Conservation (phyloP, 2,329 filamentous ascomycete genomes). For the Phialemoniopsis sp. region DNA sequence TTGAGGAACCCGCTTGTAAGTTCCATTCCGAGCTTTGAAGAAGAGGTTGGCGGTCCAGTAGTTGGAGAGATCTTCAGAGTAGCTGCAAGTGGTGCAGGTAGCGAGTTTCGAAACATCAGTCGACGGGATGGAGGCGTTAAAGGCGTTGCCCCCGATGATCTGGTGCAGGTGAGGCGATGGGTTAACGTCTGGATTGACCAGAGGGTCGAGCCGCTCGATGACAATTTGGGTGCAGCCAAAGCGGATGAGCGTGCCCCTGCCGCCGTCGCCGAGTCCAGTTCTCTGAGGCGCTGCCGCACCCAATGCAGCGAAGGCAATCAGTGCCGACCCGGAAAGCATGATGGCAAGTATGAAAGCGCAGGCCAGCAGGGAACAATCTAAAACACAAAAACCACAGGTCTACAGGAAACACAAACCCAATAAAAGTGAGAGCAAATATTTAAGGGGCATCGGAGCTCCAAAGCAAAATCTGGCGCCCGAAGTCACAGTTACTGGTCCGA, state of each 20-base stretch:
- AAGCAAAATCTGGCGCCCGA: too few species aligned
- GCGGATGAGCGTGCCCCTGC: conserved; percentile 29
- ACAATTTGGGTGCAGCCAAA: conserved; percentile 28
- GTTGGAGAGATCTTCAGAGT: conserved; percentile 30
- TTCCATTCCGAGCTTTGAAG: conserved; percentile 27
- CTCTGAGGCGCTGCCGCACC: too few species aligned
- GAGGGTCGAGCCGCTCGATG: conserved; percentile 19
- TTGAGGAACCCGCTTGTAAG: conserved; percentile 24
- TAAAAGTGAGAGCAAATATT: too few species aligned
- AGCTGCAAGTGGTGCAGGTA: conserved; percentile 33
- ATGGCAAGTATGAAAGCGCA: too few species aligned
- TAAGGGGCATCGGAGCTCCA: too few species aligned
- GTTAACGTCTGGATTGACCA: conserved; percentile 9
- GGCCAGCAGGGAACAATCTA: too few species aligned
- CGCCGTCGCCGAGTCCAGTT: too few species aligned
- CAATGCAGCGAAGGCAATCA: too few species aligned
- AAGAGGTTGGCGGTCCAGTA: conserved; percentile 32
- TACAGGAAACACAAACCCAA: too few species aligned
- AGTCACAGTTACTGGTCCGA: too few species aligned
- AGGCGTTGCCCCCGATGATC: conserved; percentile 16
- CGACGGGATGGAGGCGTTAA: conserved; percentile 17
- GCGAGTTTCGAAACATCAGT: conserved; percentile 18
- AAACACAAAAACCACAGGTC: too few species aligned
- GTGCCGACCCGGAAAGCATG: too few species aligned
- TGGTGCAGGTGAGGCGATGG: conserved; percentile 12